phyloP scores from a whole-genome alignment of 257 asterid genomes.

The Nemophila menziesii region DNA sequence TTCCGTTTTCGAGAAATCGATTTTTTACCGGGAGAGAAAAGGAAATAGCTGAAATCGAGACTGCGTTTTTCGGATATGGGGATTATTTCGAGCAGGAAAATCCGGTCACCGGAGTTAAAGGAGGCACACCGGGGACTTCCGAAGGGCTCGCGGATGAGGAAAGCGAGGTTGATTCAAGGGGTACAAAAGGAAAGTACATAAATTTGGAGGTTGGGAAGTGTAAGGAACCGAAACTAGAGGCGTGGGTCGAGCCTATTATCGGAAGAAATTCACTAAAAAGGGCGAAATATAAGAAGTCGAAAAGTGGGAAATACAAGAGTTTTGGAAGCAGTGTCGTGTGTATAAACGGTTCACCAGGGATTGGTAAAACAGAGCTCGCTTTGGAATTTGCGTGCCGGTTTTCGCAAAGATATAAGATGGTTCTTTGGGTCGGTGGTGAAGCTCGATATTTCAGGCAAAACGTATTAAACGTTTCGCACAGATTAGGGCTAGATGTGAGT shows the following conservation, averaged over 20 bases:
- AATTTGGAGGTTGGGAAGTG: conserved; percentile 53
- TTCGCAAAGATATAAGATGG: conserved; percentile 76
- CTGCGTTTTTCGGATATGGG: conserved; percentile 53
- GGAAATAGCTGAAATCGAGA: conserved; percentile 55
- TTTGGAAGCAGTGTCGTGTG: conserved; percentile 49
- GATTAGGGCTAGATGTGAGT: conserved; percentile 65
- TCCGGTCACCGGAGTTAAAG: conserved; percentile 7
- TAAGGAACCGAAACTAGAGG: conserved; percentile 49
- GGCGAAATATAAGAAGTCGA: conserved; percentile 38
- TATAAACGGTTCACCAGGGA: conserved; percentile 54
- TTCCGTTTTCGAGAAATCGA: conserved; percentile 59
- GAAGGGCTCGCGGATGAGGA: conserved; percentile 51
- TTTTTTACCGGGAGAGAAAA: conserved; percentile 61
- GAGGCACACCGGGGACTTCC: conserved; percentile 33
- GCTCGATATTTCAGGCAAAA: conserved; percentile 63
- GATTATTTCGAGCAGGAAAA: conserved; percentile 43
- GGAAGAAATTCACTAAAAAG: conserved; percentile 43
- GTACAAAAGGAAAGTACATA: conserved; percentile 28
- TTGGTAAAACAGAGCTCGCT: conserved; percentile 77
- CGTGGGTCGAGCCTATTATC: conserved; percentile 47
- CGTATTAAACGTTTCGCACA: conserved; percentile 41
- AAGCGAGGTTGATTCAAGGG: conserved; percentile 28
- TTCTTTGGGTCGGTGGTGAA: conserved; percentile 86
- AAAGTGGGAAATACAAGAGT: conserved; percentile 43
- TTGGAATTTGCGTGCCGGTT: conserved; percentile 65